Conservation (phyloP, 768 basidiomycete genomes). For the Cystofilobasidium ferigula region DNA sequence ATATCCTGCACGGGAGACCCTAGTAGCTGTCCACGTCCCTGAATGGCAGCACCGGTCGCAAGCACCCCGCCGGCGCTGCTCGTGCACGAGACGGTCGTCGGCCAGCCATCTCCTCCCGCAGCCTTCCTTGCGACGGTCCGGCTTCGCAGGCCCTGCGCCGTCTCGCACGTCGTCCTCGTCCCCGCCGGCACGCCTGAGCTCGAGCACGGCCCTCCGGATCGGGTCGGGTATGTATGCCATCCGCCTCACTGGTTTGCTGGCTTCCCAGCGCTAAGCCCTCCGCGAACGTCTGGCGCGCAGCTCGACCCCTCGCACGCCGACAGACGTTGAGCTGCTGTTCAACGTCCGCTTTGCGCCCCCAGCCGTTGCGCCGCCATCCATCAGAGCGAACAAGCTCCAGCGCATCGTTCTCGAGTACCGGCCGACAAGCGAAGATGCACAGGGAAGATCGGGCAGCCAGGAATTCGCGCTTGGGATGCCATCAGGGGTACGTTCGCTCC, state of each 20-base stretch:
- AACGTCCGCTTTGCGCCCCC: not conserved
- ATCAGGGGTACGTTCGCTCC: not conserved
- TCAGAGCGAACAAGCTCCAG: not conserved
- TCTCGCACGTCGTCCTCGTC: not conserved
- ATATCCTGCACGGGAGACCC: too few relatives aligned
- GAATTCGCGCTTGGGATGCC: not conserved
- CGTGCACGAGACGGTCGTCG: not conserved
- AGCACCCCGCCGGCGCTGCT: not conserved
- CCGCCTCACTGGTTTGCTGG: not conserved
- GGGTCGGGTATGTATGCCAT: not conserved
- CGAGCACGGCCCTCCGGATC: not conserved
- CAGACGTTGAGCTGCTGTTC: not conserved
- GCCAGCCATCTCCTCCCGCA: not conserved
- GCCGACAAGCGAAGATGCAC: not conserved
- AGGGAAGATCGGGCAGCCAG: not conserved
- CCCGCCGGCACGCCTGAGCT: not conserved
- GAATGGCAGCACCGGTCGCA: too few relatives aligned
- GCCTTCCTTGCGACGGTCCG: not conserved
- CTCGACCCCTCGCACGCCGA: not conserved
- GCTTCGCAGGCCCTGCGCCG: not conserved
- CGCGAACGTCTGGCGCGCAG: not conserved
- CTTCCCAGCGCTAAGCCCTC: too few relatives aligned
- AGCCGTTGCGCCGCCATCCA: not conserved
- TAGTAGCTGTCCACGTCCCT: too few relatives aligned
- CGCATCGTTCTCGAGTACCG: not conserved